These are phyloP conservation scores for Boletus vinaceobasis DNA, from an alignment of 768 basidiomycete genomes.

Conservation along the genomic window DNA sequence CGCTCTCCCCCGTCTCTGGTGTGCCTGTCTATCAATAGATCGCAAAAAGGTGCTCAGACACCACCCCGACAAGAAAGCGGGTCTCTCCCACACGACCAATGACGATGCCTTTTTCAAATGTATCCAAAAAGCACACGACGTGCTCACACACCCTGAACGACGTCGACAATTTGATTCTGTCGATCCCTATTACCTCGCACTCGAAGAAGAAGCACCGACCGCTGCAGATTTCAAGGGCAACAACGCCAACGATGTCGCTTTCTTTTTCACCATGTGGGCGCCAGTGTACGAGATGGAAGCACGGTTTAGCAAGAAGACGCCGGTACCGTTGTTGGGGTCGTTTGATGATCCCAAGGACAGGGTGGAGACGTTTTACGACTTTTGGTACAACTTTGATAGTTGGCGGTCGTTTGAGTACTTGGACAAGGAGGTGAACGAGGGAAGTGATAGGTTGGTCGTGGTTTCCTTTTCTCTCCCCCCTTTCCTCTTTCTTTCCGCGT, in stretches of 20 bases:
- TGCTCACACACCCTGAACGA: conserved; percentile 81
- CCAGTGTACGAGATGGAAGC: conserved; percentile 90
- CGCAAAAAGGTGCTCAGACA: conserved; percentile 99
- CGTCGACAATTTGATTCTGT: conserved; percentile 96
- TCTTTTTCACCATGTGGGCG: conserved; percentile 69
- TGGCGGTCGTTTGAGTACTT: conserved; percentile 98
- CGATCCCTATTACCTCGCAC: conserved; percentile 70
- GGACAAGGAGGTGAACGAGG: conserved; percentile 98
- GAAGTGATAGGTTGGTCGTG: conserved; percentile 77
- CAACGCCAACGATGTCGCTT: conserved; percentile 45
- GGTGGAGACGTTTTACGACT: conserved; percentile 95
- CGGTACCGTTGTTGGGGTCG: conserved; percentile 77
- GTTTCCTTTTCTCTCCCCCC: background rate
- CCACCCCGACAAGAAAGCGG: conserved; percentile 95
- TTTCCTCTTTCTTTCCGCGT: background rate
- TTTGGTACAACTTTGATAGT: conserved; percentile 99
- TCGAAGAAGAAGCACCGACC: conserved; percentile 77
- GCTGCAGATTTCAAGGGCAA: conserved; percentile 51
- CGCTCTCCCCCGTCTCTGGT: background rate
- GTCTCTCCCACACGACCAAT: conserved; percentile 75
- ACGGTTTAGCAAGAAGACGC: conserved; percentile 85
- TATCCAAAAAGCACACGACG: conserved; percentile 97
- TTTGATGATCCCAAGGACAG: conserved; percentile 69
- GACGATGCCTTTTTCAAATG: conserved; percentile 99
- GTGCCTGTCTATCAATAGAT: conserved; percentile 47